Evolutionary conservation across 176 grass and related monocot species (phyloP).

Genomic region (Rhynchospora pubera): DNA sequence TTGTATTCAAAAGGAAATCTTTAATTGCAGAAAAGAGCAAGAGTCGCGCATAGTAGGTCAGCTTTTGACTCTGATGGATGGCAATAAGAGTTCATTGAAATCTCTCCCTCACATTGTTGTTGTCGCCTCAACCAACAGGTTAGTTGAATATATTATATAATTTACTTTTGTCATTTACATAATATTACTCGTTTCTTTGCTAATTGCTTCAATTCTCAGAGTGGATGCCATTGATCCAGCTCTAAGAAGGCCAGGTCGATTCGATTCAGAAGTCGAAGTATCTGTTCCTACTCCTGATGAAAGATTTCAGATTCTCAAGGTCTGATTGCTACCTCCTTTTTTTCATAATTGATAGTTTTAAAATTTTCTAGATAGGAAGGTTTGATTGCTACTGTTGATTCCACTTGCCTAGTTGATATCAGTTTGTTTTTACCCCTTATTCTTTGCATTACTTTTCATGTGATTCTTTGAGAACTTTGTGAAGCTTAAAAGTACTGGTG

Average conservation of each 20-base stretch:
- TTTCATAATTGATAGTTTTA: constrained; percentile 2
- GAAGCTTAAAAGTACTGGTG: not conserved
- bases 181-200: not conserved
- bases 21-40: constrained; percentile 51
- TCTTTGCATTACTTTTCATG: not conserved
- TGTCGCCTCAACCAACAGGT: constrained; percentile 94
- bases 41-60: constrained; percentile 76
- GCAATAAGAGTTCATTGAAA: constrained; percentile 55
- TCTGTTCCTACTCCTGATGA: constrained; percentile 73
- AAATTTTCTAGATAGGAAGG: not conserved
- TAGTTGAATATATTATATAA: not conserved
- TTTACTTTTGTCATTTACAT: not conserved
- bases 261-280: constrained; percentile 83
- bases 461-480: not conserved
- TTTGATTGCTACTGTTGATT: not conserved
- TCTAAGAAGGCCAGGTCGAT: constrained; percentile 73
- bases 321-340: constrained; percentile 10
- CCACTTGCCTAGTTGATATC: not conserved
- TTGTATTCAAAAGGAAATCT: not conserved
- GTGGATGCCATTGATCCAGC: constrained; percentile 88
- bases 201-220: constrained; percentile 32
- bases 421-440: not conserved
- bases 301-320: constrained; percentile 77
- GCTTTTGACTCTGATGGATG: constrained; percentile 92
- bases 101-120: constrained; percentile 59